Evolutionary conservation across 108 stramenopile species (phyloP).

Genomic region (Stephanodiscus triporus): DNA sequence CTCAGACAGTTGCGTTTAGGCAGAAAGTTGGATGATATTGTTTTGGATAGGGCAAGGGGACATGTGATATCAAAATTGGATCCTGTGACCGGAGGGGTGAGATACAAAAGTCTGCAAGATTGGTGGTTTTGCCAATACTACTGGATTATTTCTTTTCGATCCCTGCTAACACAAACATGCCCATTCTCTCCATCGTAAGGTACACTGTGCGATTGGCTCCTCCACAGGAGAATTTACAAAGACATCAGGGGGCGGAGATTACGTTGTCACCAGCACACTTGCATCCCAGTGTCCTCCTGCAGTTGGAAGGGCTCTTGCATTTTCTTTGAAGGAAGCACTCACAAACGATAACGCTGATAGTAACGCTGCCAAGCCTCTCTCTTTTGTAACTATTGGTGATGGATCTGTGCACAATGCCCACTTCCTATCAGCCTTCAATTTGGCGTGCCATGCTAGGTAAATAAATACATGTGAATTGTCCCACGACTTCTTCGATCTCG

Average conservation of each 20-base stretch:
- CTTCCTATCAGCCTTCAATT: slow-evolving; percentile 73
- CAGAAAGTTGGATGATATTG: slow-evolving; percentile 56
- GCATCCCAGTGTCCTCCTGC: slow-evolving; percentile 87
- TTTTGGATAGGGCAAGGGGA: slow-evolving; percentile 81
- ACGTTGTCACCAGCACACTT: slow-evolving; percentile 77
- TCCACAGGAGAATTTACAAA: slow-evolving; percentile 7
- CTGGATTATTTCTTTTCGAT: background rate
- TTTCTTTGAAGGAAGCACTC: slow-evolving; percentile 53
- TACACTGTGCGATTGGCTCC: slow-evolving; percentile 84
- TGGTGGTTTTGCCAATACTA: background rate
- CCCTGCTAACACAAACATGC: slow-evolving; percentile 1
- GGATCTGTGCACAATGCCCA: slow-evolving; percentile 87
- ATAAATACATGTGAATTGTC: too few relatives aligned
- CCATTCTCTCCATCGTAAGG: slow-evolving; percentile 1
- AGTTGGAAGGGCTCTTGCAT: slow-evolving; percentile 83
- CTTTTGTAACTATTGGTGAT: slow-evolving; percentile 84
- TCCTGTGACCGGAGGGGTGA: slow-evolving; percentile 81
- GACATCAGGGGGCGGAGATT: slow-evolving; percentile 62
- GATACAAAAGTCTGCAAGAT: background rate
- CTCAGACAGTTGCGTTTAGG: slow-evolving; percentile 57
- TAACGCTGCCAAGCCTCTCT: slow-evolving; percentile 46
- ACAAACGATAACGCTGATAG: slow-evolving; percentile 15
- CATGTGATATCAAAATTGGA: slow-evolving; percentile 70
- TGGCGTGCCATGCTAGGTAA: slow-evolving; percentile 76
- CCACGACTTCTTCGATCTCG: too few relatives aligned